These are phyloP conservation scores for Trichophyton schoenleinii DNA, from an alignment of 2,329 filamentous ascomycete species.

Conservation along the genomic window DNA sequence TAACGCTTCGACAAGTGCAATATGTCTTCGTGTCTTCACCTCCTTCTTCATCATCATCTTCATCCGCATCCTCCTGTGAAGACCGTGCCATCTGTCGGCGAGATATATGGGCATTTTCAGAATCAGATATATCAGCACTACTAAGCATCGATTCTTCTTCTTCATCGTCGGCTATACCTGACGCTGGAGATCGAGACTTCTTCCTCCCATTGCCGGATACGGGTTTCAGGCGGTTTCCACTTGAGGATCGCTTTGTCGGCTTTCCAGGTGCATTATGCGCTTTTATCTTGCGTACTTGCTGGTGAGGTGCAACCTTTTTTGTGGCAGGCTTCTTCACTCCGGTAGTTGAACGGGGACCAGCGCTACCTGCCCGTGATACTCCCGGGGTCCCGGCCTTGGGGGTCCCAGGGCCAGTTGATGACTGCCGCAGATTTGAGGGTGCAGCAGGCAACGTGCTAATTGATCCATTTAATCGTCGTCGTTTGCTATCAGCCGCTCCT, in stretches of 20 bases:
- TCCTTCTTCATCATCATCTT: slow-evolving; percentile 38
- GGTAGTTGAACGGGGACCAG: slow-evolving; percentile 37
- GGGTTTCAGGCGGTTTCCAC: slow-evolving; percentile 26
- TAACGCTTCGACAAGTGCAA: slow-evolving; percentile 53
- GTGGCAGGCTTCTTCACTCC: slow-evolving; percentile 35
- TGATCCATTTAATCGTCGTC: slow-evolving; percentile 43
- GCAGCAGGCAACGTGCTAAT: slow-evolving; percentile 43
- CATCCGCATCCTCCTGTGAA: slow-evolving; percentile 33
- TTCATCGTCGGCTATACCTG: slow-evolving; percentile 27
- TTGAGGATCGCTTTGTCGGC: slow-evolving; percentile 33
- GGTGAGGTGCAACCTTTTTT: slow-evolving; percentile 45
- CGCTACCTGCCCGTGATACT: slow-evolving; percentile 46
- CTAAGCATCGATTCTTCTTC: slow-evolving; percentile 45
- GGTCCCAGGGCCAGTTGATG: slow-evolving; percentile 51
- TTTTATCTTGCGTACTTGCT: slow-evolving; percentile 35
- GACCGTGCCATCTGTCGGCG: slow-evolving; percentile 14
- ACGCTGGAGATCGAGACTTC: slow-evolving; percentile 26
- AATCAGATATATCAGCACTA: slow-evolving; percentile 37
- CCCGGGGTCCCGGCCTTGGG: slow-evolving; percentile 46
- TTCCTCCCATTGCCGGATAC: slow-evolving; percentile 21
- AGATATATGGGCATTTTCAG: slow-evolving; percentile 28
- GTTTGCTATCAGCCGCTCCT: slow-evolving; percentile 44
- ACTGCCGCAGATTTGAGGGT: slow-evolving; percentile 46
- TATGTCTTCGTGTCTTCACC: slow-evolving; percentile 51
- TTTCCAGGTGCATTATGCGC: slow-evolving; percentile 23